Conservation (phyloP, 176 grass and related monocot species). For the Calamus simplicifolius region DNA sequence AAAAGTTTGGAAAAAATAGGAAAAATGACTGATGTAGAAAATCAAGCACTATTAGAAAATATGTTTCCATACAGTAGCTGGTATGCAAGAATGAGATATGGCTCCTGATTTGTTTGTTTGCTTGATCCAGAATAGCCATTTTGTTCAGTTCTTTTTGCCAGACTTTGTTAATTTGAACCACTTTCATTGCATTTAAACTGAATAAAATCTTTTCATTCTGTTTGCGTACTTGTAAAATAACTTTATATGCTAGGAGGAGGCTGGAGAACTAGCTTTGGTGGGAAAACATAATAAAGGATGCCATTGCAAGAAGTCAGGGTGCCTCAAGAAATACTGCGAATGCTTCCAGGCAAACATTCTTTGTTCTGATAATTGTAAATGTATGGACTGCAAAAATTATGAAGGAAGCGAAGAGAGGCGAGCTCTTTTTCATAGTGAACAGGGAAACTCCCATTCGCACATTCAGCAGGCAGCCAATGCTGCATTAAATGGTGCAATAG, state of each 20-base stretch:
- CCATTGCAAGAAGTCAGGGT: slow-evolving; percentile 98
- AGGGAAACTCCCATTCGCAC: slow-evolving; percentile 38
- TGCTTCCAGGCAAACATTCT: slow-evolving; percentile 98
- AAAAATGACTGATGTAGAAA: no score
- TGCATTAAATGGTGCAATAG: slow-evolving; percentile 77
- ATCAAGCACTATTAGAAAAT: no score
- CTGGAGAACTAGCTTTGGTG: slow-evolving; percentile 53
- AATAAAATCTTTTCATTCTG: no score
- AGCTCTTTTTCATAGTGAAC: slow-evolving; percentile 53
- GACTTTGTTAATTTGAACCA: no score
- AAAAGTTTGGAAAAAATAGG: no score
- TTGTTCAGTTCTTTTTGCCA: no score
- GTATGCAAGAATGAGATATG: no score
- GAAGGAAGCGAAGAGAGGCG: slow-evolving; percentile 84
- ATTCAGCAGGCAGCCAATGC: slow-evolving; percentile 83
- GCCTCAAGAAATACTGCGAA: slow-evolving; percentile 97
- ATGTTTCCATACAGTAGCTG: no score
- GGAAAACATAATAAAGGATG: slow-evolving; percentile 99
- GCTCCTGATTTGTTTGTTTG: no score
- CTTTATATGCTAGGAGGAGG: slow-evolving; percentile 1
- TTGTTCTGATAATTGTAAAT: slow-evolving; percentile 98
- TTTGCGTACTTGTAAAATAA: no score
- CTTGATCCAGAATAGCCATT: no score
- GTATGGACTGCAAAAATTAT: slow-evolving; percentile 96
- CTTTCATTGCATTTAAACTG: no score